Conservation (phyloP, 73 alveolate genomes). For the Paramecium sonneborni region DNA sequence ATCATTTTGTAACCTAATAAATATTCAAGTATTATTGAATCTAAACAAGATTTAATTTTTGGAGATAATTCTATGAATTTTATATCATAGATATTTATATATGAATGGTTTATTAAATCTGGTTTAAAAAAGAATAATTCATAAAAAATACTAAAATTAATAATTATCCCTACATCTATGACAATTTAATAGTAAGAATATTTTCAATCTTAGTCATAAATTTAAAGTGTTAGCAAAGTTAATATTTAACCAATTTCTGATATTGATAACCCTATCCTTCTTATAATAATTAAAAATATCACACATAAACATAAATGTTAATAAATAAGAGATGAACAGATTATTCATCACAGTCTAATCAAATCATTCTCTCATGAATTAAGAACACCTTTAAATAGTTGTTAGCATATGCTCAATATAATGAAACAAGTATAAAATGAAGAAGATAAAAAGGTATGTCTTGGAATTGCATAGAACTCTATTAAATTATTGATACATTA, state of each 20-base stretch:
- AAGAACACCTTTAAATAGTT: constrained; percentile 44
- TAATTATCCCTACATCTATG: not conserved
- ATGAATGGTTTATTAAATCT: not conserved
- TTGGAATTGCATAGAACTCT: not conserved
- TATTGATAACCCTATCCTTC: not conserved
- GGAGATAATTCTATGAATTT: not conserved
- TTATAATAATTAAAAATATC: not conserved
- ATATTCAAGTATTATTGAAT: not conserved
- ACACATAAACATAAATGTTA: not conserved
- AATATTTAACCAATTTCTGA: not conserved
- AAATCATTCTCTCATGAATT: constrained; percentile 37
- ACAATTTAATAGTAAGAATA: not conserved
- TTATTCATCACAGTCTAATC: not conserved
- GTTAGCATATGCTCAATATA: not conserved
- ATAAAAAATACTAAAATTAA: not conserved
- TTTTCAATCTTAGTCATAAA: not conserved
- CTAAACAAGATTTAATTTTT: not conserved
- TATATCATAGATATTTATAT: not conserved
- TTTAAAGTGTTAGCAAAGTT: not conserved
- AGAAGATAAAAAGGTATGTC: not conserved
- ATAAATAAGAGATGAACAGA: not conserved
- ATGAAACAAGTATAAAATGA: not conserved
- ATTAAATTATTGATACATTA: not conserved
- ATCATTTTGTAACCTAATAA: not conserved
- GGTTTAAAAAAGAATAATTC: not conserved